phyloP scores from a whole-genome alignment of 176 grass and related monocot genomes.

The Eleusine coracana region DNA sequence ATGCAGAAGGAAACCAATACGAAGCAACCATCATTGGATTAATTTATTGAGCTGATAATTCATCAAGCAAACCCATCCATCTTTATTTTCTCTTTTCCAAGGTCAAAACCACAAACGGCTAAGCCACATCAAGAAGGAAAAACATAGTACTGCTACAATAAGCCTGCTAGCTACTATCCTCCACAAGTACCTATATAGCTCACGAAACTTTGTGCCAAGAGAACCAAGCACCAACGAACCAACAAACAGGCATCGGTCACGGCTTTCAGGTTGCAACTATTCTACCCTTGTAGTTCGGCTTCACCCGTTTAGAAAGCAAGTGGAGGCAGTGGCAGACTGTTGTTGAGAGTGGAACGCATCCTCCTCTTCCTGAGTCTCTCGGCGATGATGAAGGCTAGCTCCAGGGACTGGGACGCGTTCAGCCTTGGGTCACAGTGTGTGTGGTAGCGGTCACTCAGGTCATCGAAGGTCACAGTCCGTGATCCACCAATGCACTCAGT shows the following conservation, averaged over 20 bases:
- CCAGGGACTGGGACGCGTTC: slow-evolving; percentile 85
- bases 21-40: neutral
- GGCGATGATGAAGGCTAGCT: slow-evolving; percentile 87
- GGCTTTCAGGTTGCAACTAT: slow-evolving; percentile 42
- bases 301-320: slow-evolving; percentile 60
- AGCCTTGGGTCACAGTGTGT: slow-evolving; percentile 94
- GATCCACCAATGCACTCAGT: slow-evolving; percentile 95
- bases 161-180: slow-evolving; percentile 40
- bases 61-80: slow-evolving; percentile 14
- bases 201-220: slow-evolving; percentile 44
- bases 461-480: slow-evolving; percentile 87
- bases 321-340: slow-evolving; percentile 61
- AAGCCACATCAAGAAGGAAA: slow-evolving; percentile 31
- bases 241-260: slow-evolving; percentile 18
- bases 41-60: slow-evolving; percentile 11
- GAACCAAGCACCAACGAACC: slow-evolving; percentile 51
- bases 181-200: slow-evolving; percentile 31
- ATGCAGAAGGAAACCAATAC: neutral
- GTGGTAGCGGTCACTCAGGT: slow-evolving; percentile 83
- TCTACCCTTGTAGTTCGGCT: slow-evolving; percentile 30
- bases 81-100: slow-evolving; percentile 44
- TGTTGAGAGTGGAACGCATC: slow-evolving; percentile 52
- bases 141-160: slow-evolving; percentile 40
- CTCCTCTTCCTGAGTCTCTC: slow-evolving; percentile 92
- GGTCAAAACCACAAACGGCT: slow-evolving; percentile 45